phyloP scores from a whole-genome alignment of 352 stramenopile genomes.

The Globisporangium spinosum region DNA sequence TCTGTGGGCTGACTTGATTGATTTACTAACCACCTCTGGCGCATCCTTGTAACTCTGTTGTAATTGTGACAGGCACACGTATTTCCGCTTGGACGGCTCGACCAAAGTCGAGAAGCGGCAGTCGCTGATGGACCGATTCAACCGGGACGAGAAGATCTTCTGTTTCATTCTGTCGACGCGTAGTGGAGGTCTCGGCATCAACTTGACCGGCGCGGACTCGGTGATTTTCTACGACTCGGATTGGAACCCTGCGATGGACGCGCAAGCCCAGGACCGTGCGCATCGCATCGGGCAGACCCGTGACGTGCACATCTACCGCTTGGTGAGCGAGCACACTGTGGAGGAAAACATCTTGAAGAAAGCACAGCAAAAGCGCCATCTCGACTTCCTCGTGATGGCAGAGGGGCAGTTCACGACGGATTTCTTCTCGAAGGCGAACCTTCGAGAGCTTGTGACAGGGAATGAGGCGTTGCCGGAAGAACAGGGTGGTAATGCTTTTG shows the following conservation, averaged over 20 bases:
- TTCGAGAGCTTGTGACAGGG: slow-evolving; percentile 88
- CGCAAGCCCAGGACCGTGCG: slow-evolving; percentile 94
- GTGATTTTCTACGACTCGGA: slow-evolving; percentile 93
- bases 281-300: slow-evolving; percentile 97
- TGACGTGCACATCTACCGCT: slow-evolving; percentile 98
- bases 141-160: slow-evolving; percentile 96
- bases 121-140: slow-evolving; percentile 98
- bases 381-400: slow-evolving; percentile 93
- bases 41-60: background rate
- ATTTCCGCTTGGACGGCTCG: slow-evolving; percentile 96
- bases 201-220: slow-evolving; percentile 96
- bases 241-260: slow-evolving; percentile 94
- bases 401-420: slow-evolving; percentile 75
- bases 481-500: slow-evolving; percentile 22
- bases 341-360: slow-evolving; percentile 99
- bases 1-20: background rate
- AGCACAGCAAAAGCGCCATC: slow-evolving; percentile 95
- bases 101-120: slow-evolving; percentile 96
- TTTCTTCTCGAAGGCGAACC: slow-evolving; percentile 81
- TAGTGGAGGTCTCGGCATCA: slow-evolving; percentile 97
- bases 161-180: slow-evolving; percentile 98
- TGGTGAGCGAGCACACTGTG: slow-evolving; percentile 96
- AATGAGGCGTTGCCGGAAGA: slow-evolving; percentile 22
- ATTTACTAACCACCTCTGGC: slow-evolving; percentile 3
- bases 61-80: slow-evolving; percentile 73